phyloP scores from a whole-genome alignment of 306 rosid genomes.

The Trifolium dubium region DNA sequence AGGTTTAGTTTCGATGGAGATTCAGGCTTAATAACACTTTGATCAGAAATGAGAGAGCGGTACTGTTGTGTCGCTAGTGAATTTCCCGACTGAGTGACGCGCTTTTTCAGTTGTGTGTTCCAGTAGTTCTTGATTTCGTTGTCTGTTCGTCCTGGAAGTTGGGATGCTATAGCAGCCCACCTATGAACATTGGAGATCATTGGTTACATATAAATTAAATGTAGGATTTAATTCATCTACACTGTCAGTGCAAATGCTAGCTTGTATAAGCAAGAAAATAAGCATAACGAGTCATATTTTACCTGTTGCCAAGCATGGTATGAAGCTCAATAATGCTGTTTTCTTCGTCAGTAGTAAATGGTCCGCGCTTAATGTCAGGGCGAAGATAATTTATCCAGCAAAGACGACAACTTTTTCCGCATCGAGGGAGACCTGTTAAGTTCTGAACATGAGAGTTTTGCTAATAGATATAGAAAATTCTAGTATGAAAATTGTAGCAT shows the following conservation, averaged over 20 bases:
- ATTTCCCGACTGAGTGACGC: not conserved
- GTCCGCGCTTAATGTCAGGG: conserved; percentile 55
- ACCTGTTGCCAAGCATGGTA: conserved; percentile 56
- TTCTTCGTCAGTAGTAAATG: conserved; percentile 53
- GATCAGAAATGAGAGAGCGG: too few species aligned
- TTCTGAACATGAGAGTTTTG: too few species aligned
- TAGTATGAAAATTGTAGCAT: too few species aligned
- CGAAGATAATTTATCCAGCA: conserved; percentile 60
- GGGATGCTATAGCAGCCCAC: conserved; percentile 64
- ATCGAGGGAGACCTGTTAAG: conserved; percentile 46
- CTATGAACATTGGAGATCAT: not conserved
- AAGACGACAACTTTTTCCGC: conserved; percentile 60
- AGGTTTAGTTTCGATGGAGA: conserved; percentile 43
- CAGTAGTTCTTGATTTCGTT: conserved; percentile 60
- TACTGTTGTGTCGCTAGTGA: too few species aligned
- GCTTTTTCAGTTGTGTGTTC: conserved; percentile 64
- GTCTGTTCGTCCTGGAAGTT: conserved; percentile 61
- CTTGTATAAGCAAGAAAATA: too few species aligned
- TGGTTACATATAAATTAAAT: not conserved
- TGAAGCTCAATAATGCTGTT: conserved; percentile 48
- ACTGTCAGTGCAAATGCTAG: too few species aligned
- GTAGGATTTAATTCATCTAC: too few species aligned
- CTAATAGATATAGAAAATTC: too few species aligned
- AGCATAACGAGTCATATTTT: not conserved
- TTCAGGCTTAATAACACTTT: conserved; percentile 5